A percentile compares a stretch with the other conserved stretches of the same genome.
Evolutionary conservation across 371 early-diverging fungal species (phyloP).

Genomic region (Mucor racemosus): DNA sequence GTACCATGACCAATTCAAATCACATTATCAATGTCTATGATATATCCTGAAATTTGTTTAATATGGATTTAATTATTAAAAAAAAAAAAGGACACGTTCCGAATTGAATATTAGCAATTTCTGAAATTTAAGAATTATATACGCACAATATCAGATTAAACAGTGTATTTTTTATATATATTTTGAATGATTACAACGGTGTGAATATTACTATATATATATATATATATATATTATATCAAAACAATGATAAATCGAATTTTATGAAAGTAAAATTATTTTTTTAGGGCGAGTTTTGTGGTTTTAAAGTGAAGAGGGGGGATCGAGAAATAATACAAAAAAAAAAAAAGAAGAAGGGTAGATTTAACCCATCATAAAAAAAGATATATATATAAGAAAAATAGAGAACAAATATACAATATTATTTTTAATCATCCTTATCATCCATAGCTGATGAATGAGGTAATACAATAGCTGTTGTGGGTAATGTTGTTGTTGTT

Average conservation of each 20-base stretch:
- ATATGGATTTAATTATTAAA: too few species aligned
- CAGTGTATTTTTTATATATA: too few species aligned
- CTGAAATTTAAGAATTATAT: too few species aligned
- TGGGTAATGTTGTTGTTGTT: not conserved
- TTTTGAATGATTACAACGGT: too few species aligned
- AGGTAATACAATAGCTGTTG: conserved; percentile 10
- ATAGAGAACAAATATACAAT: conserved; percentile 4
- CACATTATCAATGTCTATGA: too few species aligned
- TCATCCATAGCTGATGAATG: not conserved
- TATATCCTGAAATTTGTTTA: too few species aligned
- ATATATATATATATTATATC: not conserved
- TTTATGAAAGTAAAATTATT: not conserved
- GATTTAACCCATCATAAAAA: not conserved
- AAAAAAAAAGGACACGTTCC: too few species aligned
- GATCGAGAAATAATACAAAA: conserved; percentile 2
- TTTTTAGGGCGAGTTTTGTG: not conserved
- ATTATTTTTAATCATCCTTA: not conserved
- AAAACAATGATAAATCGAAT: not conserved
- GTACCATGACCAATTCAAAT: too few species aligned
- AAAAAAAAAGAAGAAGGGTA: not conserved
- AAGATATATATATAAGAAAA: conserved; percentile 1
- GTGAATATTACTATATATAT: too few species aligned
- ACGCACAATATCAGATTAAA: too few species aligned
- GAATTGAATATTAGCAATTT: too few species aligned
- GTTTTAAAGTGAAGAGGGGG: not conserved